These are phyloP conservation scores for Coniella lustricola DNA, from an alignment of 2,329 filamentous ascomycete genomes.

Conservation along the genomic window DNA sequence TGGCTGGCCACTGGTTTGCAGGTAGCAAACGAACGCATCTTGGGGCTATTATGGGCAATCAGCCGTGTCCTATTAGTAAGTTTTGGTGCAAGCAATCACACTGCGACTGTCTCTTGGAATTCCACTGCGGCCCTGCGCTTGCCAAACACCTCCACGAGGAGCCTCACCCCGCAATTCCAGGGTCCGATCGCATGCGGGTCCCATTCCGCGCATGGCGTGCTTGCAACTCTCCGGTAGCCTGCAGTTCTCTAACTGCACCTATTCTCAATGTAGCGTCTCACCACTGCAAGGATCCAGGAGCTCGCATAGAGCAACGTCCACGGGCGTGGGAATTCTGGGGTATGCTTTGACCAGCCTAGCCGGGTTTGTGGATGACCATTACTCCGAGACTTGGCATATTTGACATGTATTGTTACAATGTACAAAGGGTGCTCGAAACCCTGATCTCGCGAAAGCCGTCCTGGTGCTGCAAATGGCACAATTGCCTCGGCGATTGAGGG, in stretches of 20 bases:
- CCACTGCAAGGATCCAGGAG: background rate
- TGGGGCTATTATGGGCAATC: too few relatives aligned
- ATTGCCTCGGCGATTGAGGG: too few relatives aligned
- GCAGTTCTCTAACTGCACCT: background rate
- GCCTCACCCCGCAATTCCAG: background rate
- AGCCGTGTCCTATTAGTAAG: too few relatives aligned
- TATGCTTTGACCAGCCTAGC: background rate
- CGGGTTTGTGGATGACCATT: too few relatives aligned
- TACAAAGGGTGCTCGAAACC: background rate
- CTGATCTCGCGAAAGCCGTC: background rate
- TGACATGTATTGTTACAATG: background rate
- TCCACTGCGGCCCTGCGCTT: too few relatives aligned
- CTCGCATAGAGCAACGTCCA: background rate
- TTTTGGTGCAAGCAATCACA: too few relatives aligned
- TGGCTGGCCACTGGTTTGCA: too few relatives aligned
- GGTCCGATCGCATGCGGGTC: background rate
- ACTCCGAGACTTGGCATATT: too few relatives aligned
- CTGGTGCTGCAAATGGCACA: background rate
- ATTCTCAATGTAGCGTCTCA: conserved; percentile 7
- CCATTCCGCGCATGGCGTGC: conserved; percentile 5
- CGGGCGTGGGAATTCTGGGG: background rate
- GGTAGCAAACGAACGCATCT: too few relatives aligned
- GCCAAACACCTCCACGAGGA: background rate
- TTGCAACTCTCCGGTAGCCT: conserved; percentile 2
- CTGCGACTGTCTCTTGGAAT: too few relatives aligned